Base-by-base conservation (phyloP, 768 basidiomycete genomes). In the Coprinopsis strossmayeri region DNA sequence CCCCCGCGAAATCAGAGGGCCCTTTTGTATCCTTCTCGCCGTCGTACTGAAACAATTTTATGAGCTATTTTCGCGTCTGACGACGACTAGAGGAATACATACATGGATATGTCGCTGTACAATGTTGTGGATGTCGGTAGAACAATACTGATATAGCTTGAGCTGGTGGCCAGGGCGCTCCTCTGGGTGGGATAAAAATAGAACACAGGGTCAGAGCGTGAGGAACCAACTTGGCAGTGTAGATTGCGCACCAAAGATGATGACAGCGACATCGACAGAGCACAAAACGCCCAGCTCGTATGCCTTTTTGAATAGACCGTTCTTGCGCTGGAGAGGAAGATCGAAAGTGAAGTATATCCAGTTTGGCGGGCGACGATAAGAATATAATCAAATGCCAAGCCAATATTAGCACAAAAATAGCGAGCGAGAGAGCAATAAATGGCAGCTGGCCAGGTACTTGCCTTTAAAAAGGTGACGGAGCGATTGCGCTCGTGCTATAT, bases 221-320 rank as follows among this genome's bases (percentile, higher is more conserved):
- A 21, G 24, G 35, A 42, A 20, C 47, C 43, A 7, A 28, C 43
- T 50, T 54, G 54, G 47, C 55, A 49, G 52, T 38, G 20, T 18
- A 2, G 27, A 23, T 18, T 46, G 55, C 58, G 21, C 45, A 68
- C 66, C 88, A 54, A 91, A 90, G 63, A 91, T 87, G 63, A 91
- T 86, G 62, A 91, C 87, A 3, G 87, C 86, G 34, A 91, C 87
- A 58, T 91, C 88, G 56, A 91, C 89, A 12, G 86, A 88, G 63
- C 89, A 91, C 34, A 91, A 78, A 2, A 91, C 88, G n/a, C 87
- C 88, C 53, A 91, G 84, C 67, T 91, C 88, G 60, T 90, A 90
- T 0, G 89, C 88, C 61, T 91, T 91, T 67, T 91, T 90, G 82
- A 91, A 91, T 54, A 91, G 81, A 3, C 88, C 89, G 51, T 88